Evolutionary conservation across 2,329 filamentous ascomycete species (phyloP), one percentile per base, ranked within the genome.

Genomic region (Ophiocordyceps unilateralis): DNA sequence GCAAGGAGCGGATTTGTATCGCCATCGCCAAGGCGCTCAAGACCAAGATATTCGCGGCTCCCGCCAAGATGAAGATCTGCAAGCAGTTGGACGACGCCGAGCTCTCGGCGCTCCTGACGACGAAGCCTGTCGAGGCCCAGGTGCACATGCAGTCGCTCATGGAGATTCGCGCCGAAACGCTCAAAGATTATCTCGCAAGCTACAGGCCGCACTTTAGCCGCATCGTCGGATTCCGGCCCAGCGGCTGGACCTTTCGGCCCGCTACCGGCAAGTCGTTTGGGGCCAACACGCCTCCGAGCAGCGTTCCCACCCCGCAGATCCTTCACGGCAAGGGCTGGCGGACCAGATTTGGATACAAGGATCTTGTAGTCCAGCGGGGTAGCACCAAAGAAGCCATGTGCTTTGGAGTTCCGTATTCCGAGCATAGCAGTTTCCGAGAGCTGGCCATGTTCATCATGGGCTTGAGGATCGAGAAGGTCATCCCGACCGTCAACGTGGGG

Each of bases 111-210:
- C 72, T 86, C 4, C 72, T 98, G 53, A 98, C 91, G 0, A 70
- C 71, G 8, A 68, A 95, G 55, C 87, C 91, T 0, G 65, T 73
- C 20, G 83, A 85, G 52, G 91, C 91, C 0, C 89, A 96, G 60
- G 87, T 98, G 0, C 91, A 98, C 62, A 95, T 98, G 88, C 93
- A 94, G 52, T 87, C 83, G 53, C 70, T 98, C 10, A 91, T 91
- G 70, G 89, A 96, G 59, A 87, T 98, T 50, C 80, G 87, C 22
- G 79, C 87, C 28, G 88, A 95, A 50, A 94, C 89, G 0, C 70
- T 98, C 1, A 78, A 85, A 49, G 88, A 94, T 47, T 98, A 98
- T 54, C 73, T 96, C 6, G 76, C 81, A 52, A 70, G 74, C 30
- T 83, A 86, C 64, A 82, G 81, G 48, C 80, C 83, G 7, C 78